Conservation (phyloP, 2,329 filamentous ascomycete genomes). For the Aspergillus proliferans region DNA sequence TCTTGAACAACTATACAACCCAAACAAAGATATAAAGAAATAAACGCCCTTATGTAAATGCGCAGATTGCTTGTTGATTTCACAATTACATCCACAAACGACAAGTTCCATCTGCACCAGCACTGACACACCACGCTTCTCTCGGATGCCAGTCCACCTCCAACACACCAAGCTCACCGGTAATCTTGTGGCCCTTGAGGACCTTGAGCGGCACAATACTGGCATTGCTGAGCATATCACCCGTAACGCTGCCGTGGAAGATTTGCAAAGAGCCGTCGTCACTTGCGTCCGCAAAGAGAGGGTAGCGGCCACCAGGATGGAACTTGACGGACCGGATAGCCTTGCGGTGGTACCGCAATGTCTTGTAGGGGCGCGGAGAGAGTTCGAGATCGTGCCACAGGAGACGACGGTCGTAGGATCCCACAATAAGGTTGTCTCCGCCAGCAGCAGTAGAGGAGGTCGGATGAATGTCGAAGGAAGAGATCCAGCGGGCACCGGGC, state of each 20-base stretch:
- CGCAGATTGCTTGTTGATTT: conserved; percentile 12
- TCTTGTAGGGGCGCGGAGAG: conserved; percentile 87
- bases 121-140: conserved; percentile 90
- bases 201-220: conserved; percentile 96
- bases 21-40: conserved; percentile 19
- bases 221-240: conserved; percentile 91
- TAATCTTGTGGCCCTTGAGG: conserved; percentile 80
- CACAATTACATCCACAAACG: conserved; percentile 69
- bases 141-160: conserved; percentile 93
- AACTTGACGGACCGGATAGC: conserved; percentile 86
- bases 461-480: conserved; percentile 85
- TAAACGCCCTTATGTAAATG: conserved; percentile 18
- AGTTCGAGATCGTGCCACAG: conserved; percentile 97
- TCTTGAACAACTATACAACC: conserved; percentile 9
- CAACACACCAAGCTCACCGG: conserved; percentile 79
- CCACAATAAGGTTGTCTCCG: conserved; percentile 89
- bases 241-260: conserved; percentile 93
- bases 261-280: conserved; percentile 94
- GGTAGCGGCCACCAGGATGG: conserved; percentile 68
- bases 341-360: conserved; percentile 86
- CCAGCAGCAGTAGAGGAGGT: conserved; percentile 82
- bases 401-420: conserved; percentile 86
- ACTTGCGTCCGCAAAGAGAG: conserved; percentile 88
- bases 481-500: conserved; percentile 91
- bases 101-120: conserved; percentile 87